Evolutionary conservation across 441 rosid genomes (phyloP), one percentile per base, ranked within the genome.

Genomic region (Erodium trifolium): DNA sequence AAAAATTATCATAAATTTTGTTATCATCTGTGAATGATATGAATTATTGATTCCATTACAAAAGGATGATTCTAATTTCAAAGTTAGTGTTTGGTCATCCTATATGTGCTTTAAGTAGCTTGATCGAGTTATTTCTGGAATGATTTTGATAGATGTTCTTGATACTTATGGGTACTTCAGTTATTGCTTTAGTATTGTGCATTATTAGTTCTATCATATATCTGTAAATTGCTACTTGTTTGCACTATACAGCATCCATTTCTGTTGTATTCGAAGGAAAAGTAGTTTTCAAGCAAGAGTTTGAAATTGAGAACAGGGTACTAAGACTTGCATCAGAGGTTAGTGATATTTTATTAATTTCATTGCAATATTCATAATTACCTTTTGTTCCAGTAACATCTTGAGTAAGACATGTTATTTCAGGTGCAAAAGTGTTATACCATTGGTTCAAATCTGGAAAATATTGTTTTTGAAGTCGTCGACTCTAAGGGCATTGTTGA

Each of bases 401-500:
- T 34, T 34, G 37, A 34, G 37, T 37, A 37, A 37, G 43, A 64
- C 37, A 64, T 73, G 16, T 35, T 16, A 55, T 63, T 23, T 71
- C 75, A 90, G 91, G 78, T 86, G 16, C 90, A 86, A 1, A 67
- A 66, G 66, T 65, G 11, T 57, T 82, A 78, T 68, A 27, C 60
- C 39, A 79, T 84, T 69, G 88, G 91, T 69, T 84, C 88, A 59
- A 74, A 27, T n/a, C 82, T 86, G 49, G 78, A 76, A 77, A 73
- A 82, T 75, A 34, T 84, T 14, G 72, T 70, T 17, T 87, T 90
- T 31, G 69, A 76, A 78, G 81, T 90, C 49, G 82, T 78, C 13
- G 76, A 90, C 70, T 71, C 81, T 2, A 66, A 71, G 39, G 92
- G 88, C 51, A 39, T 35, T 17, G 43, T 81, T 16, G 93, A 86